Percentiles rank a stretch among this genome's conserved stretches.
Conservation (phyloP, 2,329 filamentous ascomycete species). For the Rhinocladiella mackenziei region DNA sequence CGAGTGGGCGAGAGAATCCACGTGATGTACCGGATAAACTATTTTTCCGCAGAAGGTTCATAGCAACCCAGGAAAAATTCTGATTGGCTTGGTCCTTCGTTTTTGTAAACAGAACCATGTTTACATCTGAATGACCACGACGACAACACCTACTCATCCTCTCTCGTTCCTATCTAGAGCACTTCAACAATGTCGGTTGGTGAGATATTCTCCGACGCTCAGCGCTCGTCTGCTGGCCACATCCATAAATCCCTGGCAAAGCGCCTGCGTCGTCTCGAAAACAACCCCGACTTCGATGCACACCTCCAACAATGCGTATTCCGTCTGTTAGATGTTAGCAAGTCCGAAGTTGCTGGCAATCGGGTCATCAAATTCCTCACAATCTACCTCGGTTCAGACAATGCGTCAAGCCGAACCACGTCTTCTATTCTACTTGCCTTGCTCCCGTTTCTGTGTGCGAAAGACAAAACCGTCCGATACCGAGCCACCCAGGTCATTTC, state of each 20-base stretch:
- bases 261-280: conserved; percentile 79
- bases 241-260: conserved; percentile 86
- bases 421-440: conserved; percentile 61
- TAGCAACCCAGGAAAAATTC: too few relatives aligned
- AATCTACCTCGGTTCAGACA: conserved; percentile 82
- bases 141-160: background rate
- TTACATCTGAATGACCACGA: background rate
- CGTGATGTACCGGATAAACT: too few relatives aligned
- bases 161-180: background rate
- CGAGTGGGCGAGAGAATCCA: too few relatives aligned
- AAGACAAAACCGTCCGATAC: conserved; percentile 90
- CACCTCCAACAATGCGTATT: conserved; percentile 81
- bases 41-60: too few relatives aligned
- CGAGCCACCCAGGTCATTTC: conserved; percentile 84
- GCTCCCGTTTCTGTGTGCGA: conserved; percentile 72
- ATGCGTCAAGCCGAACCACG: conserved; percentile 72
- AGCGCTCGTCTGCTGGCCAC: conserved; percentile 84
- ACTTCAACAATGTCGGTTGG: conserved; percentile 26
- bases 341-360: conserved; percentile 84
- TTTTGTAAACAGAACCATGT: too few relatives aligned
- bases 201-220: conserved; percentile 66
- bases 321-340: conserved; percentile 80
- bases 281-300: conserved; percentile 68
- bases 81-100: too few relatives aligned
- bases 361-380: conserved; percentile 80